Evolutionary conservation across 441 rosid genomes (phyloP), one percentile per base, ranked within the genome.

Genomic region (Erodium texanum): DNA sequence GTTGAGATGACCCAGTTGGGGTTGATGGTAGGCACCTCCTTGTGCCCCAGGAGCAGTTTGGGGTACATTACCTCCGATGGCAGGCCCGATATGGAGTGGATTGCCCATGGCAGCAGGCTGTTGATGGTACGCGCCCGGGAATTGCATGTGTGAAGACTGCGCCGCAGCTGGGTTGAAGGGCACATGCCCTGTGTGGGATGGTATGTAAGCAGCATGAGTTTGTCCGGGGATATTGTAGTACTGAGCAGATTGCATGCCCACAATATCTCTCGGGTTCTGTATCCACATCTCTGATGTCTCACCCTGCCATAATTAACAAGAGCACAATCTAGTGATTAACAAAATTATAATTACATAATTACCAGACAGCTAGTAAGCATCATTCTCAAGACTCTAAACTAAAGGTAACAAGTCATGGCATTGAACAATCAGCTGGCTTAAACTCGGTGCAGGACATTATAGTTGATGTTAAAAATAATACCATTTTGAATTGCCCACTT

Each of bases 251-350:
- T 90, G 77, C 29, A 27, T 27, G 29, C 29, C 29, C 29, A 27
- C 29, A 24, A 86, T 73, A 59, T 90, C 97, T 75, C 97, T 86
- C 1, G 87, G 91, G 77, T 90, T 90, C 77, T 83, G 92, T 78
- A 93, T 80, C 98, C 98, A 93, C 20, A 93, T 84, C 77, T 93
- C 98, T 20, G 98, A 87, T 56, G 94, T 72, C 80, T 89, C 98
- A 0, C 89, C 89, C 97, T 90, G 86, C 64, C 8, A 52, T 52
- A n/a, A n/a, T n/a, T n/a, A n/a, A n/a, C n/a, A n/a, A n/a, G n/a
- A n/a, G n/a, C n/a, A n/a, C n/a, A n/a, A n/a, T n/a, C n/a, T n/a
- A n/a, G 29, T 27, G 4, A 27, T 27, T 27, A 27, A 27, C 29
- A 27, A 27, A 27, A 27, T n/a, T n/a, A n/a, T n/a, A 34, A 34